Base-by-base conservation (phyloP, 192 early-diverging fungal genomes). In the Chytriomyces confervae region DNA sequence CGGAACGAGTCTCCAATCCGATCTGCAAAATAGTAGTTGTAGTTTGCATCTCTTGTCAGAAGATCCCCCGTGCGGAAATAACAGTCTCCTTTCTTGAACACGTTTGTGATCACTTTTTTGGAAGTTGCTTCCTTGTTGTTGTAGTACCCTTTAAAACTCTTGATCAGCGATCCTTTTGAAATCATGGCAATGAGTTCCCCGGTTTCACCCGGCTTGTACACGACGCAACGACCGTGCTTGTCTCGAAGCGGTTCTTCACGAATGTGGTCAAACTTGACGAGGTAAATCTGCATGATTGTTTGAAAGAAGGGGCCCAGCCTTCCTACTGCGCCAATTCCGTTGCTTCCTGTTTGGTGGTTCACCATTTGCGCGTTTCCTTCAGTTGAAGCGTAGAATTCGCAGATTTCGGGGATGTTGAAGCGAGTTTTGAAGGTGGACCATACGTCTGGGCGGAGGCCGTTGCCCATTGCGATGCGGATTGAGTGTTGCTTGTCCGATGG, bases 1-100 rank as follows among this genome's bases (percentile, higher is more conserved):
- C 92, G 77, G 72, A 88, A 93, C 3, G 91, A 91, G 51, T 93
- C 91, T 16, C 91, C 91, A 23, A 91, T 82, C 29, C 92, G 89
- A 60, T 92, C 91, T 7, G 86, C 87, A 79, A 93, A 92, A 71
- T 87, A 89, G 72, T 82, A 86, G 77, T 83, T 90, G 7, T 84
- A 82, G n/a, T 90, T 84, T 20, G 72, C 63, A 64, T 83, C 84
- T 13, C 72, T 65, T 43, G 83, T 84, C 7, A 93, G 72, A 18
- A 93, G 72, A 79, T 93, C 91, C 6, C 92, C 91, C 51, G 88
- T 86, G 5, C 91, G 78, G 68, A 85, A 90, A 67, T 82, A 91
- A 10, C 75, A 61, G 70, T 93, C 92, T 6, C 85, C 90, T 65
- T 91, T 87, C 20, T 29, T 77, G 71, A 90, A 84, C 8, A 87